phyloP scores from a whole-genome alignment of 176 grass and related monocot species.

The Melocanna baccifera region DNA sequence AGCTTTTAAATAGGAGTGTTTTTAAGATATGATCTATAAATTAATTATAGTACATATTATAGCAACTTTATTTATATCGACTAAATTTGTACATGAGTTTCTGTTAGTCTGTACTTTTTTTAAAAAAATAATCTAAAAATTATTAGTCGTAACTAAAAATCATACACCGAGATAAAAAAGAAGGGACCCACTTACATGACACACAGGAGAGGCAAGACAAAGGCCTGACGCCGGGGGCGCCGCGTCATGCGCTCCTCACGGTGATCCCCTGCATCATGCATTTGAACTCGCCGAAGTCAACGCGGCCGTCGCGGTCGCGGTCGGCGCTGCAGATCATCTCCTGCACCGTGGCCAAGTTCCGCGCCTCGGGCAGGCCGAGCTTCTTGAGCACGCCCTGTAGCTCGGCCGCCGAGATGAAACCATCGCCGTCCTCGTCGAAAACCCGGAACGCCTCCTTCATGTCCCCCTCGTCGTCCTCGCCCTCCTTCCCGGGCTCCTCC shows the following conservation, averaged over 20 bases:
- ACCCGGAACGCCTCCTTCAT: constrained; percentile 96
- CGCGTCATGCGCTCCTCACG: constrained; percentile 53
- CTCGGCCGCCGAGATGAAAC: constrained; percentile 84
- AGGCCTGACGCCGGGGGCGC: not conserved
- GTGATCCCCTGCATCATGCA: constrained; percentile 90
- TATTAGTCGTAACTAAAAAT: too few relatives aligned
- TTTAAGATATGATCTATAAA: too few relatives aligned
- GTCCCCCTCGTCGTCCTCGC: constrained; percentile 53
- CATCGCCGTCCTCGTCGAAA: constrained; percentile 92
- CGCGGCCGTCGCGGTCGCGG: constrained; percentile 65
- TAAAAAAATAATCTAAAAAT: too few relatives aligned
- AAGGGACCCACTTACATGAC: constrained; percentile 48
- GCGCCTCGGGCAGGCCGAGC: constrained; percentile 74
- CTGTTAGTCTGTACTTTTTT: too few relatives aligned
- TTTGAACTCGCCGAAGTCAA: constrained; percentile 96
- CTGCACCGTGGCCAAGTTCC: constrained; percentile 58
- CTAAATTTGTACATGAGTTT: too few relatives aligned
- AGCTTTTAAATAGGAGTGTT: too few relatives aligned
- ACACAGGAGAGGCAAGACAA: not conserved
- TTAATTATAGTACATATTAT: too few relatives aligned
- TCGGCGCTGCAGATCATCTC: constrained; percentile 98
- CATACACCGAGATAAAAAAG: too few relatives aligned
- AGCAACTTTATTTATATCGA: too few relatives aligned
- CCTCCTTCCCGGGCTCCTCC: constrained; percentile 1
- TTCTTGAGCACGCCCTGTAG: constrained; percentile 89